These are phyloP conservation scores for Kappamyces sp. DNA, from an alignment of 192 early-diverging fungal genomes.

Conservation along the genomic window DNA sequence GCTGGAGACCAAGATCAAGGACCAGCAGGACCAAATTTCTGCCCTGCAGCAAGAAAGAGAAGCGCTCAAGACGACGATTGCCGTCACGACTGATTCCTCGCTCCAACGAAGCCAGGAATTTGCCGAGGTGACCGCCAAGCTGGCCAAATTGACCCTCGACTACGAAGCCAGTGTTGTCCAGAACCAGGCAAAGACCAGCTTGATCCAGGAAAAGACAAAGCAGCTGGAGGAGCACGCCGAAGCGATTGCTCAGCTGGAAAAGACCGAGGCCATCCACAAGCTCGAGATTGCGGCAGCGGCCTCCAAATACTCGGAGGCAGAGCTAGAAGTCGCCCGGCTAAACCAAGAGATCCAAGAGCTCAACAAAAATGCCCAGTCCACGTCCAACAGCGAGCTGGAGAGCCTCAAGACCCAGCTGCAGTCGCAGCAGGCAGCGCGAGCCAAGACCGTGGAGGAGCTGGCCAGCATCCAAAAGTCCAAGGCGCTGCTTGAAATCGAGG, in stretches of 20 bases:
- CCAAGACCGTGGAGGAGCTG: slow-evolving; percentile 2
- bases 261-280: not conserved
- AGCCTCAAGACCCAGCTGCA: slow-evolving; percentile 6
- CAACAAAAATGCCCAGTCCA: not conserved
- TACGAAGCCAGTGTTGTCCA: no score
- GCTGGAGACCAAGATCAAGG: not conserved
- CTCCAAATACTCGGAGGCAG: not conserved
- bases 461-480: not conserved
- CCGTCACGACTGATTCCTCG: no score
- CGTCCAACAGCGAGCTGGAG: not conserved
- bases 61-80: no score
- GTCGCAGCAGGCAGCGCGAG: not conserved
- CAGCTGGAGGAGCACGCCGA: not conserved
- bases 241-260: not conserved
- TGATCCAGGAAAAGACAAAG: no score
- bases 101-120: no score
- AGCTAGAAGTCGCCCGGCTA: not conserved
- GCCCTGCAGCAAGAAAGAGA: not conserved
- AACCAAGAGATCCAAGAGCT: not conserved
- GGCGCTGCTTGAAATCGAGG: slow-evolving; percentile 13
- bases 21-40: slow-evolving; percentile 9
- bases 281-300: not conserved
- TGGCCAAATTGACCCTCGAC: no score
- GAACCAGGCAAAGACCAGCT: no score
- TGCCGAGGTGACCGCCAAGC: no score